Percentiles rank a stretch among this genome's conserved stretches.
Conservation (phyloP, 768 basidiomycete species). For the Favolaschia claudopus region DNA sequence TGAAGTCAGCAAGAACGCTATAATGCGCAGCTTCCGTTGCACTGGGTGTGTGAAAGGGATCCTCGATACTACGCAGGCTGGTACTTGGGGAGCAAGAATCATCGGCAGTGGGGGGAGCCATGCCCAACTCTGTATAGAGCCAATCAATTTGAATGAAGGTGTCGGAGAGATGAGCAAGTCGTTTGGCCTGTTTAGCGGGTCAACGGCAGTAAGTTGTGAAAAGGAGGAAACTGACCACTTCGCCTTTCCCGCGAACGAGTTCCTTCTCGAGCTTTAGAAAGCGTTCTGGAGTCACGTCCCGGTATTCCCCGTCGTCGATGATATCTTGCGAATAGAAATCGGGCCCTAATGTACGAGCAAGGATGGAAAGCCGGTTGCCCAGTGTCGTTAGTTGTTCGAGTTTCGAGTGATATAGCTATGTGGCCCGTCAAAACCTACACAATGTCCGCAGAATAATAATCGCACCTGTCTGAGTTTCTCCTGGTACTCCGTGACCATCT, state of each 20-base stretch:
- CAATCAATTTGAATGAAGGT: slow-evolving; percentile 82
- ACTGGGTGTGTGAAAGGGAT: slow-evolving; percentile 28
- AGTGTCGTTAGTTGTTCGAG: slow-evolving; percentile 78
- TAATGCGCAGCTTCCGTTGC: slow-evolving; percentile 56
- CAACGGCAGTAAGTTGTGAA: background rate
- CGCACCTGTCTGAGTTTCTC: slow-evolving; percentile 83
- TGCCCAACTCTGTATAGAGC: slow-evolving; percentile 84
- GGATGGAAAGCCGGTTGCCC: slow-evolving; percentile 65
- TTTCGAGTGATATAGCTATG: slow-evolving; percentile 76
- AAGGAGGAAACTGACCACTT: slow-evolving; percentile 67
- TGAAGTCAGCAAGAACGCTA: slow-evolving; percentile 67
- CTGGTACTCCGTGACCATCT: slow-evolving; percentile 72
- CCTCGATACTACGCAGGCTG: slow-evolving; percentile 16
- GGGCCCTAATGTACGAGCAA: slow-evolving; percentile 67
- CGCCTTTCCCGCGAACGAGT: slow-evolving; percentile 83
- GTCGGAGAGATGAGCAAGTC: slow-evolving; percentile 66
- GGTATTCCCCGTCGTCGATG: slow-evolving; percentile 53
- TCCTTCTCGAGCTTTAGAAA: slow-evolving; percentile 86
- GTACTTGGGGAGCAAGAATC: slow-evolving; percentile 25
- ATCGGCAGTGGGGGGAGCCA: slow-evolving; percentile 52
- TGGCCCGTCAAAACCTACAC: slow-evolving; percentile 12
- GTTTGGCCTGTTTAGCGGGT: slow-evolving; percentile 59
- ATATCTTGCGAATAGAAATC: slow-evolving; percentile 67
- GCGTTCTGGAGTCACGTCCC: slow-evolving; percentile 82
- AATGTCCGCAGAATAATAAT: slow-evolving; percentile 15